Evolutionary conservation across 495 filamentous ascomycete genomes (phyloP), one percentile per base, ranked within the genome.

Genomic region (Hypoxylon trugodes): DNA sequence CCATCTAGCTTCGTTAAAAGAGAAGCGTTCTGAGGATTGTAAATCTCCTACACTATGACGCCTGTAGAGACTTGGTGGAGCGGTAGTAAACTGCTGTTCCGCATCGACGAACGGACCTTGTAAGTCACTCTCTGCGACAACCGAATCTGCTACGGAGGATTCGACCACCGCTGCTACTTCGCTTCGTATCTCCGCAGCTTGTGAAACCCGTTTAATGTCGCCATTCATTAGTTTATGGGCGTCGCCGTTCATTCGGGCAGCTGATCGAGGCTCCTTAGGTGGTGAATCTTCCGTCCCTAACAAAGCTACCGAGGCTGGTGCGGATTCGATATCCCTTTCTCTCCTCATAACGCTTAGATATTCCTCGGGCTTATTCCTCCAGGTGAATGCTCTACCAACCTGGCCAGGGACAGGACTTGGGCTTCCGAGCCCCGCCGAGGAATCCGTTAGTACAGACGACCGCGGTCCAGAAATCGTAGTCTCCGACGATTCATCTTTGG

Each of bases 1-100:
- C 83, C 87, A 96, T 51, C 82, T 82, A 12, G 81, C 79, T 38
- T 89, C 84, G 50, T 84, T 78, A 9, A 80, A 70, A 6, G 72
- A 63, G 8, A 76, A 65, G 37, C 69, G 54, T 2, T 68, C 66
- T 30, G 57, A 15, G 50, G 67, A 53, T 48, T 52, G 75, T 57
- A 74, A 66, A 51, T 60, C 76, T 68, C 71, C 74, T 67, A 81
- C 62, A 59, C 84, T 87, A 26, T 83, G 77, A 3, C 83, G 74
- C 16, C 80, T 77, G 25, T 75, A 73, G 22, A 85, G 73, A 19
- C 41, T 69, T 0, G 68, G 49, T 15, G 74, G 47, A 0, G 53
- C 36, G 1, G 49, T 36, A 7, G 66, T 67, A 2, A 61, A 59
- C 16, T 47, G 69, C 18, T 74, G 72, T 41, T 76, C 72, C 33